A percentile compares a stretch with the other conserved stretches of the same genome.
Conservation (phyloP, 1,284 basidiomycete species). For the Marasmius tenuissimus region DNA sequence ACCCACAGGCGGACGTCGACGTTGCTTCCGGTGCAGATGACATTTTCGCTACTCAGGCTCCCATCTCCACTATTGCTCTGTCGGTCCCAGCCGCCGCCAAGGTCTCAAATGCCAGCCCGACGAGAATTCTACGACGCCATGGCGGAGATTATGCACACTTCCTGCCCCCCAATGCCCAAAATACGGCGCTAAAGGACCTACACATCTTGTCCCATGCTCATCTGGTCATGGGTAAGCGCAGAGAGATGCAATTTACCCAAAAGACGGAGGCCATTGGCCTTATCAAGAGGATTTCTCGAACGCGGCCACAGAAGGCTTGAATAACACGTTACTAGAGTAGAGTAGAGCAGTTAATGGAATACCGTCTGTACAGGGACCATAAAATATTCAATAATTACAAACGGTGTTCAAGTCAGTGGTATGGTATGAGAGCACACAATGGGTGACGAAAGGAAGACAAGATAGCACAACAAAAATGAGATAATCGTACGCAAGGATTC, state of each 20-base stretch:
- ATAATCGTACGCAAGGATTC: background rate
- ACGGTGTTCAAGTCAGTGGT: background rate
- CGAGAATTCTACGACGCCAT: slow-evolving; percentile 28
- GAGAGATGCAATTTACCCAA: background rate
- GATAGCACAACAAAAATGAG: background rate
- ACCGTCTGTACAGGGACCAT: background rate
- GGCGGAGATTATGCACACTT: slow-evolving; percentile 56
- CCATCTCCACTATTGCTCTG: background rate
- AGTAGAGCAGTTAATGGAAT: background rate
- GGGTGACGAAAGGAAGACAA: background rate
- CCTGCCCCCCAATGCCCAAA: slow-evolving; percentile 22
- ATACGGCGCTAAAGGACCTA: slow-evolving; percentile 26
- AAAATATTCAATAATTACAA: slow-evolving; percentile 4
- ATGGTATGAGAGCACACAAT: background rate
- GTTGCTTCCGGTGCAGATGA: slow-evolving; percentile 3
- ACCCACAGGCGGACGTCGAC: slow-evolving; percentile 1
- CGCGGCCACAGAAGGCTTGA: background rate
- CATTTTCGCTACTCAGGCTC: background rate
- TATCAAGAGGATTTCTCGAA: slow-evolving; percentile 17
- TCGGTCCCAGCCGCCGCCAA: background rate
- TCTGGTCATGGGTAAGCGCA: slow-evolving; percentile 29
- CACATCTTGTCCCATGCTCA: slow-evolving; percentile 41
- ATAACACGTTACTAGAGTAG: background rate
- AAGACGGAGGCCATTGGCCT: slow-evolving; percentile 15
- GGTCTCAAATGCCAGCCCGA: background rate